Conservation (phyloP, 352 stramenopile species). For the Pelagophyceae sp. region DNA sequence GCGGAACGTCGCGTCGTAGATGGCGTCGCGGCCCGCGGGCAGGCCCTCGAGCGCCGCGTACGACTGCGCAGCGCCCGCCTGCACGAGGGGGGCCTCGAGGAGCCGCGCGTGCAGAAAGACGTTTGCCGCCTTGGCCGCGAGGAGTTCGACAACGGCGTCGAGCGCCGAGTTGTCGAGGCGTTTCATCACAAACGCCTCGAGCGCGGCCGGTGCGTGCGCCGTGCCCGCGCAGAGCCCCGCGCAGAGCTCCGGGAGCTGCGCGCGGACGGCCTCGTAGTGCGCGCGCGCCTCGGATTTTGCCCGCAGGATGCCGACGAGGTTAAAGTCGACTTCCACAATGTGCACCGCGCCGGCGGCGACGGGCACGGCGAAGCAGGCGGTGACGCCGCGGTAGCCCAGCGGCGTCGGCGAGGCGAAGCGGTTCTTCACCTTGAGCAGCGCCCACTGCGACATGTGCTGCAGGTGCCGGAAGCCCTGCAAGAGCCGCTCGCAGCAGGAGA, state of each 20-base stretch:
- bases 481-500: background rate
- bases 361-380: too few relatives aligned
- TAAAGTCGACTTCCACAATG: background rate
- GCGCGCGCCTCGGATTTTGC: background rate
- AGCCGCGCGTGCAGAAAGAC: background rate
- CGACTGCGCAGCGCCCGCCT: background rate
- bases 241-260: background rate
- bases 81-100: background rate
- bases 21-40: background rate
- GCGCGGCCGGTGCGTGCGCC: background rate
- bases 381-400: slow-evolving; percentile 1
- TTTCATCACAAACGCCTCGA: background rate
- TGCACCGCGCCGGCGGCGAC: too few relatives aligned
- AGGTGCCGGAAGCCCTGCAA: background rate
- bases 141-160: background rate
- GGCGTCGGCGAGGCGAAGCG: background rate
- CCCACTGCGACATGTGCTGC: too few relatives aligned
- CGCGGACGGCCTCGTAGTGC: background rate
- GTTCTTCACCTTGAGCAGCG: background rate
- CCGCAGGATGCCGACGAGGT: background rate
- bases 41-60: background rate
- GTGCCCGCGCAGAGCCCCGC: too few relatives aligned
- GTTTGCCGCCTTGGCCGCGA: background rate
- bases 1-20: background rate
- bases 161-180: background rate